Evolutionary conservation across 1,284 basidiomycete species (phyloP), one percentile per base, ranked within the genome.

Genomic region (Rhodotorula sp.): DNA sequence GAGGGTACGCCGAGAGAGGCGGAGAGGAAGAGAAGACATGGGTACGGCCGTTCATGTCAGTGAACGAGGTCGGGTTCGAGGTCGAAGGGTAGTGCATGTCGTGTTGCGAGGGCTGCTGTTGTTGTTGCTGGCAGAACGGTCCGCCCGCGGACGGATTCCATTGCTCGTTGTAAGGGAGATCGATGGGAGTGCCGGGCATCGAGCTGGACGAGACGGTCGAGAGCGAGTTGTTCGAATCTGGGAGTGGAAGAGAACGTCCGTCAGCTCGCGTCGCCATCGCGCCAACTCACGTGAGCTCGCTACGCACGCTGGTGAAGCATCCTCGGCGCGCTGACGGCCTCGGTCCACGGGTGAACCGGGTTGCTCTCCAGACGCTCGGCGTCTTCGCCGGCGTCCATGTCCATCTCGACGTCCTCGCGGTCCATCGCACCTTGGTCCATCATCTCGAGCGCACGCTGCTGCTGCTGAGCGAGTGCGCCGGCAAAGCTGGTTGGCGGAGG

Each of bases 351-450:
- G 36, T 70, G 68, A 4, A 17, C 10, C 51, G 68, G 68, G 44
- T 70, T 70, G 20, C 24, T 30, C n/a, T 34, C 27, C 27, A 46
- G 3, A 17, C 11, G 54, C 30, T 20, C 47, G 30, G 13, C 64
- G n/a, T n/a, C n/a, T n/a, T n/a, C n/a, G n/a, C n/a, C n/a, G 10
- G 34, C 34, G 52, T 51, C 64, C n/a, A 13, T 39, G 44, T 36
- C 65, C 65, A 66, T 66, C 24, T 70, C 68, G 68, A 59, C 30
- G 53, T 70, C 68, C 39, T 66, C 61, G 15, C 53, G 29, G n/a
- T 70, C 64, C 30, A 59, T 51, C 11, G 64, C 57, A n/a, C 60
- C 57, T 2, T 36, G 13, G 2, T 57, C 47, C 64, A 70, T 66
- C 53, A 49, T 51, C 54, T 70, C 68, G 49, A 66, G 34, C 1